These are phyloP conservation scores for Salix udensis DNA, from an alignment of 345 rosid species.

Conservation along the genomic window DNA sequence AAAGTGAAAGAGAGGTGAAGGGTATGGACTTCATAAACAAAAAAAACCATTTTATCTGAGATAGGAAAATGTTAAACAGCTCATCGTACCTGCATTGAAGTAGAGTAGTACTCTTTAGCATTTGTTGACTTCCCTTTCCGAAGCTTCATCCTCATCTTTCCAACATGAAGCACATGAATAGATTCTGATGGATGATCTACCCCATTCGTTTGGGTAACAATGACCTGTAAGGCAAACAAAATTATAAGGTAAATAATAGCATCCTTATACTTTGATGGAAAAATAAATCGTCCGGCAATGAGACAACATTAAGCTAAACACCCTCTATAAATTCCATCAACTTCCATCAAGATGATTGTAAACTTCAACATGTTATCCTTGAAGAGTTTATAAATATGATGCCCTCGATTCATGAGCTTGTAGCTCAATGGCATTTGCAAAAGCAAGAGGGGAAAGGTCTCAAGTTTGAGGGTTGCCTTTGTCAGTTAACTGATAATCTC, in stretches of 20 bases:
- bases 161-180: constrained; percentile 80
- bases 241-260: background rate
- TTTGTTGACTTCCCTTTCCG: constrained; percentile 64
- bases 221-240: constrained; percentile 43
- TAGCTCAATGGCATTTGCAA: background rate
- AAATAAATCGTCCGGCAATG: background rate
- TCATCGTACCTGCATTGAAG: constrained; percentile 70
- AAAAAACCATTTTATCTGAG: background rate
- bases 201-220: constrained; percentile 77
- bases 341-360: background rate
- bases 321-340: background rate
- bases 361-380: background rate
- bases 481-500: background rate
- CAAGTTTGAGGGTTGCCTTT: background rate
- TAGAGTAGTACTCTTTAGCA: constrained; percentile 84
- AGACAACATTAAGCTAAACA: background rate
- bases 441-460: background rate
- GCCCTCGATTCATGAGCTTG: background rate
- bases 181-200: constrained; percentile 65
- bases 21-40: background rate
- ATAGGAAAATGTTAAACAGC: background rate
- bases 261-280: background rate
- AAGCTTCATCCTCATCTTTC: constrained; percentile 96
- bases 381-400: background rate
- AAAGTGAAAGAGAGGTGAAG: background rate